Conservation (phyloP, 768 basidiomycete species). For the Cubamyces lactineus region DNA sequence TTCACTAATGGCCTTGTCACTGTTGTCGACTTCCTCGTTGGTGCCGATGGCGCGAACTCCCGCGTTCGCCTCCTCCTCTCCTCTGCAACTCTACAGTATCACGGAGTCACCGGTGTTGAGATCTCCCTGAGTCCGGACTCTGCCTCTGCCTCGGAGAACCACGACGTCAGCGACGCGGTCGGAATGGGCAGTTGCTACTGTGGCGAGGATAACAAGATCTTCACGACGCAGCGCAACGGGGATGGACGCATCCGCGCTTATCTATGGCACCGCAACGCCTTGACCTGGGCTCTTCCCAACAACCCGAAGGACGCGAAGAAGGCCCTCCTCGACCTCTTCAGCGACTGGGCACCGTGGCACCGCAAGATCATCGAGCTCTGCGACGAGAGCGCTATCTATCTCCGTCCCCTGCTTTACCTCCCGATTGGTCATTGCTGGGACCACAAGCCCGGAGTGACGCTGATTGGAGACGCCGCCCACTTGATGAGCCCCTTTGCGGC, state of each 20-base stretch:
- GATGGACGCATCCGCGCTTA: constrained; percentile 25
- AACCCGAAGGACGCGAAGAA: constrained; percentile 16
- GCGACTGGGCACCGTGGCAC: constrained; percentile 19
- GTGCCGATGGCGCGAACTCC: constrained; percentile 47
- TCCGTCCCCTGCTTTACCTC: constrained; percentile 23
- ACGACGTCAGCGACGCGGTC: constrained; percentile 23
- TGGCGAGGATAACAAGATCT: constrained; percentile 28
- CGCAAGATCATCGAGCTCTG: constrained; percentile 11
- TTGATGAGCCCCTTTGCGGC: constrained; percentile 41
- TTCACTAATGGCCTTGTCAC: constrained; percentile 3
- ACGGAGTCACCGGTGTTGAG: constrained; percentile 32
- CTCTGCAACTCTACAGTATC: constrained; percentile 36
- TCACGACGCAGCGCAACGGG: constrained; percentile 40
- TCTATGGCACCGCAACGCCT: constrained; percentile 15
- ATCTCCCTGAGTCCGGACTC: constrained; percentile 30
- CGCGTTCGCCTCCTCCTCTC: constrained; percentile 40
- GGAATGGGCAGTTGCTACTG: constrained; percentile 36
- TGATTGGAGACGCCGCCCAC: constrained; percentile 40
- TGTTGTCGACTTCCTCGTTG: constrained; percentile 34
- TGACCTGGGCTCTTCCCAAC: constrained; percentile 12
- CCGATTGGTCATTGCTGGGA: constrained; percentile 23
- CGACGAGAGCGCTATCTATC: constrained; percentile 13
- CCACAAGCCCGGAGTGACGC: constrained; percentile 6
- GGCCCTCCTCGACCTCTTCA: background rate
- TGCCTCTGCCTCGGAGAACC: background rate